Evolutionary conservation across 345 rosid species (phyloP), one percentile per base, ranked within the genome.

Genomic region (Citrus reticulata): DNA sequence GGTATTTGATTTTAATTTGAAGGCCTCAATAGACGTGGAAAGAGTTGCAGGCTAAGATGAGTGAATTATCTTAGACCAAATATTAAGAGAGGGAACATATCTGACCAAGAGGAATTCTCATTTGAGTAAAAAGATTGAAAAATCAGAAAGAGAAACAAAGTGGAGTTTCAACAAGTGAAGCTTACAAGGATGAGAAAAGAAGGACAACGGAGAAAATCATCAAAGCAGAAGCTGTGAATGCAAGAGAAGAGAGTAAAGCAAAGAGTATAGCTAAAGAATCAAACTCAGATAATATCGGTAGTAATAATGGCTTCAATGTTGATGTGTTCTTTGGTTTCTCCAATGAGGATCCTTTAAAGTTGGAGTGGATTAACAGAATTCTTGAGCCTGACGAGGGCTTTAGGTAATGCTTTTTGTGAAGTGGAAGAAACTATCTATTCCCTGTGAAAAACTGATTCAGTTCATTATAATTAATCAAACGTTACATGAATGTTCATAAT

Each of bases 271-370:
- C 46, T 39, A 82, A 86, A 54, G 78, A 80, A 22, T 68, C 90
- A 19, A 81, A 71, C 9, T 51, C 57, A 14, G 7, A 51, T 1
- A 17, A 51, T 51, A 51, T 14, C 20, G 1, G 20, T 17, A 58
- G 59, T 24, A 19, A 7, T 25, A 78, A 63, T 51, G 57, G 71
- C 70, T 87, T 86, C 34, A 81, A 86, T 54, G 83, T 87, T 29
- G 90, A 90, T 9, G 89, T 85, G 46, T 88, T 91, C 86, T 90
- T 90, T 68, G 92, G 90, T 81, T 91, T 91, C 90, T 87, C 93
- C 57, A 84, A 84, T 72, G 91, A 84, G 72, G 87, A 84, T 81
- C 79, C 90, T 46, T 34, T 83, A 57, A 88, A 84, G 81, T 71
- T 88, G 80, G 88, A 84, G 35, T 87, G 87, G 89, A 64, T 85